phyloP scores from a whole-genome alignment of 2,329 filamentous ascomycete species.

The Hypoxylon sp. region DNA sequence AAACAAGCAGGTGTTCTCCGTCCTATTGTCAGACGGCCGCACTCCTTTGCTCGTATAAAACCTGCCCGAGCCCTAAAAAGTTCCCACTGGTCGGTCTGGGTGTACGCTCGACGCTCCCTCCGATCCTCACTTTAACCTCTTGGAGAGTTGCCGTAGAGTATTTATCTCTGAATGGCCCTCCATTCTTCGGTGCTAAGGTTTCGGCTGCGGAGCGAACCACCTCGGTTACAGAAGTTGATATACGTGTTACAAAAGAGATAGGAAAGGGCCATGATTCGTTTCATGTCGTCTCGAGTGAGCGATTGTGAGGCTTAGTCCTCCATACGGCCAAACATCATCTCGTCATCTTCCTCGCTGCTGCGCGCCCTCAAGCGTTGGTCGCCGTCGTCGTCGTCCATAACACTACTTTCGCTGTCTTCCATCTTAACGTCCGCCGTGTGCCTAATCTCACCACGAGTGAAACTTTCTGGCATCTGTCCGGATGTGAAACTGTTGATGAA shows the following conservation, averaged over 20 bases:
- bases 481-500: slow-evolving; percentile 73
- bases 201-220: slow-evolving; percentile 73
- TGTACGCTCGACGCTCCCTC: slow-evolving; percentile 73
- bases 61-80: slow-evolving; percentile 43
- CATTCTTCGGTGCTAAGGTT: slow-evolving; percentile 77
- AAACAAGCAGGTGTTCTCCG: slow-evolving; percentile 47
- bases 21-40: slow-evolving; percentile 40
- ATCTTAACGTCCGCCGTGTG: slow-evolving; percentile 72
- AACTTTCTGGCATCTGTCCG: slow-evolving; percentile 70
- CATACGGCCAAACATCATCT: slow-evolving; percentile 96
- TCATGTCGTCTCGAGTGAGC: slow-evolving; percentile 37
- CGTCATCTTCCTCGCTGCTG: slow-evolving; percentile 85
- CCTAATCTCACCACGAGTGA: slow-evolving; percentile 69
- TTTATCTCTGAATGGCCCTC: slow-evolving; percentile 51
- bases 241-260: slow-evolving; percentile 64
- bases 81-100: slow-evolving; percentile 48
- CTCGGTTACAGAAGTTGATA: slow-evolving; percentile 59
- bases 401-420: slow-evolving; percentile 73
- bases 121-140: slow-evolving; percentile 79
- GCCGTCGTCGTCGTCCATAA: slow-evolving; percentile 74
- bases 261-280: slow-evolving; percentile 52
- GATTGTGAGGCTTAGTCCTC: slow-evolving; percentile 73
- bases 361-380: slow-evolving; percentile 69
- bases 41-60: slow-evolving; percentile 41
- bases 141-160: slow-evolving; percentile 60